Conservation (phyloP, 208 protist genomes). For the Acanthamoeba triangularis region DNA sequence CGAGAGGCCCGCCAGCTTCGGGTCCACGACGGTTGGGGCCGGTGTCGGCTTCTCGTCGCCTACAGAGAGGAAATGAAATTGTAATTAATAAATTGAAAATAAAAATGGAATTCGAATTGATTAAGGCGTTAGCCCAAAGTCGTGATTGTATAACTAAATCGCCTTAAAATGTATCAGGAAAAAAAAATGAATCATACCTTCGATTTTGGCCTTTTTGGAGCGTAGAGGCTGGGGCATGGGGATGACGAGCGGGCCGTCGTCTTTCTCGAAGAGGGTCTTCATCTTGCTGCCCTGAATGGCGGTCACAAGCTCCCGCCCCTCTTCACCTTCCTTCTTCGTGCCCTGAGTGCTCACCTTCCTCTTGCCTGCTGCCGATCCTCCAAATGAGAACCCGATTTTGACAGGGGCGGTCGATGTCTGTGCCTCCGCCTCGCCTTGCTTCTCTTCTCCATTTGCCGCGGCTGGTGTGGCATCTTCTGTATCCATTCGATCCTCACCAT, state of each 20-base stretch:
- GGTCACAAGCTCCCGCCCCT: background rate
- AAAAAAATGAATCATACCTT: background rate
- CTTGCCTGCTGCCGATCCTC: background rate
- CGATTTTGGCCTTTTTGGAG: background rate
- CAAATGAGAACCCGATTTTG: constrained; percentile 35
- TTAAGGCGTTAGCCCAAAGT: too few species aligned
- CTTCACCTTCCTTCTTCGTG: background rate
- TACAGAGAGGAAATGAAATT: background rate
- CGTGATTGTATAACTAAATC: too few species aligned
- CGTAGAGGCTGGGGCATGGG: constrained; percentile 25
- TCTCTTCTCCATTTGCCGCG: background rate
- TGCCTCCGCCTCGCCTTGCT: background rate
- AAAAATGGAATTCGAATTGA: too few species aligned
- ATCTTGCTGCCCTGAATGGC: constrained; percentile 36
- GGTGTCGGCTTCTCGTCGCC: background rate
- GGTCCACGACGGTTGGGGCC: background rate
- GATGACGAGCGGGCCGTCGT: constrained; percentile 46
- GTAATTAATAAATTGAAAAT: too few species aligned
- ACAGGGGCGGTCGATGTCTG: background rate
- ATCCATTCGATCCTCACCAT: background rate
- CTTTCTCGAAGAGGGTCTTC: constrained; percentile 23
- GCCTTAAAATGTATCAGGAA: too few species aligned
- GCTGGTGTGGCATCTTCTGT: background rate
- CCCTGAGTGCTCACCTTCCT: background rate
- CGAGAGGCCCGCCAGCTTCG: constrained; percentile 11